phyloP scores from a whole-genome alignment of 2,329 filamentous ascomycete genomes.

The Stemphylium vesicarium region DNA sequence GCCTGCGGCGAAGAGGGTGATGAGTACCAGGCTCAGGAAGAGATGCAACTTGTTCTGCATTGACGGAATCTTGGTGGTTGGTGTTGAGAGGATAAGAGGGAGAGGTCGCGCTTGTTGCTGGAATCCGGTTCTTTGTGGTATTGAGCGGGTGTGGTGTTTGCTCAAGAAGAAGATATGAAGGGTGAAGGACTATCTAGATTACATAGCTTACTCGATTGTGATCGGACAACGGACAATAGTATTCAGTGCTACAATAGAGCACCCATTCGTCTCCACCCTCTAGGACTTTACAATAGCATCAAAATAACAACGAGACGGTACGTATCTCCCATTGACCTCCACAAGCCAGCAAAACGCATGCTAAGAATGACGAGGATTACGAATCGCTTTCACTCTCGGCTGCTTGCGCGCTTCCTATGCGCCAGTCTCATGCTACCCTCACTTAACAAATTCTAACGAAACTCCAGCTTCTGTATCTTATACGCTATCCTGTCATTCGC shows the following conservation, averaged over 20 bases:
- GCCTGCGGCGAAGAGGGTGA: conserved; percentile 4
- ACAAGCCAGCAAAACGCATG: too few species aligned
- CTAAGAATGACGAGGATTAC: too few species aligned
- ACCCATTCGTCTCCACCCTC: neutral
- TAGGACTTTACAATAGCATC: neutral
- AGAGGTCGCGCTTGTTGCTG: neutral
- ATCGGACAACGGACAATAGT: neutral
- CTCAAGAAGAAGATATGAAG: neutral
- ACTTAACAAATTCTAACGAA: too few species aligned
- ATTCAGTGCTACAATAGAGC: too few species aligned
- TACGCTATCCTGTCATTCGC: too few species aligned
- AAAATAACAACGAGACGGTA: neutral
- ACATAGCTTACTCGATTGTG: too few species aligned
- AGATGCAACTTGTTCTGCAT: conserved; percentile 1
- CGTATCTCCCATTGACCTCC: too few species aligned
- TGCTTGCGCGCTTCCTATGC: too few species aligned
- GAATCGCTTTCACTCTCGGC: too few species aligned
- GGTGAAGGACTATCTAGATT: neutral
- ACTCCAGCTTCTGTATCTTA: too few species aligned
- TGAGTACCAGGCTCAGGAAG: conserved; percentile 14
- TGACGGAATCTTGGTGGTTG: conserved; percentile 14
- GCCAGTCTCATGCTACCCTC: too few species aligned
- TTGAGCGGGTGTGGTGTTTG: neutral
- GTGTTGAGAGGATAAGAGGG: neutral
- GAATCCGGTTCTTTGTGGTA: neutral